Conservation (phyloP, 805 yeast genomes). For the Ogataea naganishii region DNA sequence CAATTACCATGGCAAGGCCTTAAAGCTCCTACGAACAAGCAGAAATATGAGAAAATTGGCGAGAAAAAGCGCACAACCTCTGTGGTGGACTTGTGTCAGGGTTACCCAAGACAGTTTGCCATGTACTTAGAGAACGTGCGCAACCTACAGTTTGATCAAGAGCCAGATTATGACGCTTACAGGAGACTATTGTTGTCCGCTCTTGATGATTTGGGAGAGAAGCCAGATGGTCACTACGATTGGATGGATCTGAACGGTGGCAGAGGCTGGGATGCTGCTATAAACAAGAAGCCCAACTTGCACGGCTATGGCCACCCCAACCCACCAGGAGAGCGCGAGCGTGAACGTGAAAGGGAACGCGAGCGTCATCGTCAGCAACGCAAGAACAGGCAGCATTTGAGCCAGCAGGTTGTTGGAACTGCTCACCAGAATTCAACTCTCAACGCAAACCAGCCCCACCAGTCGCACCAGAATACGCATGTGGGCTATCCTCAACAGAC, state of each 20-base stretch:
- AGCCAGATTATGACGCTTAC: conserved; percentile 88
- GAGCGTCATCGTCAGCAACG: conserved; percentile 19
- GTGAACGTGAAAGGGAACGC: conserved; percentile 30
- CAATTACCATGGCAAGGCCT: conserved; percentile 98
- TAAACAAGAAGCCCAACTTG: conserved; percentile 85
- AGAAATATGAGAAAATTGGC: conserved; percentile 95
- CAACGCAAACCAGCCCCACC: conserved; percentile 11
- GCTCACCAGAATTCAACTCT: too few species aligned
- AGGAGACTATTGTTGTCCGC: conserved; percentile 72
- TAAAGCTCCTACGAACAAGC: conserved; percentile 96
- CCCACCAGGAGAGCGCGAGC: conserved; percentile 55
- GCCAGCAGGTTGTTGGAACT: too few species aligned
- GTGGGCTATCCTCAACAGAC: too few species aligned
- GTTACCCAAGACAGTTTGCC: conserved; percentile 88
- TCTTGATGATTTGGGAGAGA: conserved; percentile 58
- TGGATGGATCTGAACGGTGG: conserved; percentile 97
- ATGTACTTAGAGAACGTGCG: conserved; percentile 86
- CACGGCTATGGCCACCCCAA: conserved; percentile 96
- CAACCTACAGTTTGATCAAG: conserved; percentile 82
- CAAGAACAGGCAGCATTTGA: conserved; percentile 1
- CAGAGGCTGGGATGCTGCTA: conserved; percentile 87
- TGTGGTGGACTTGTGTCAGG: conserved; percentile 77
- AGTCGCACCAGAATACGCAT: too few species aligned
- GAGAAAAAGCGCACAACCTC: conserved; percentile 90
- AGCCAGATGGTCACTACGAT: conserved; percentile 85